Conservation (phyloP, 164 flowering plant genomes). For the Chloranthus sessilifolius region DNA sequence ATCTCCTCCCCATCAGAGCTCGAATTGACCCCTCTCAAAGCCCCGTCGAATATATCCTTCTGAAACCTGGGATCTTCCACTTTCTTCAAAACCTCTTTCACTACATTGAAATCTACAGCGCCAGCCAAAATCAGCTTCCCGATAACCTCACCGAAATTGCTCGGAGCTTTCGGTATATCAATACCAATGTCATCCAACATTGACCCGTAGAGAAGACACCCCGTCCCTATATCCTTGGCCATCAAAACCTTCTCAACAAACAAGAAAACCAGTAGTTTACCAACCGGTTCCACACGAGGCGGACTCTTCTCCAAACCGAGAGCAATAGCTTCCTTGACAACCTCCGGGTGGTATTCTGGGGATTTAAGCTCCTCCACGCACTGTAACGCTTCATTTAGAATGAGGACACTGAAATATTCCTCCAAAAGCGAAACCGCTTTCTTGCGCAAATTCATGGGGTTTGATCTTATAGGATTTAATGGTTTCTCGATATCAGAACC, state of each 20-base stretch:
- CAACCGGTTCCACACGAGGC: conserved; percentile 56
- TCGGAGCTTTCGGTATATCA: conserved; percentile 87
- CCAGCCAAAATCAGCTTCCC: conserved; percentile 54
- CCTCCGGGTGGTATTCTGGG: conserved; percentile 60
- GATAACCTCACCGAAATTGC: conserved; percentile 65
- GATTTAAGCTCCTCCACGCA: conserved; percentile 82
- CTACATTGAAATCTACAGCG: conserved; percentile 50
- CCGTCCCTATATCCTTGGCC: conserved; percentile 48
- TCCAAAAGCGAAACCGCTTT: conserved; percentile 72
- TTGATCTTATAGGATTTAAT: conserved; percentile 25
- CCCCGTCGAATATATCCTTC: conserved; percentile 47
- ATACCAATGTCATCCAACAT: conserved; percentile 72
- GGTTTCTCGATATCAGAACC: conserved; percentile 43
- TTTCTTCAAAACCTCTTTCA: conserved; percentile 52
- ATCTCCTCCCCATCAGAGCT: conserved; percentile 41
- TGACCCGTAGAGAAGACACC: conserved; percentile 60
- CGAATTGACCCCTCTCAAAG: conserved; percentile 25
- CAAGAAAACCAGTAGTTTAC: conserved; percentile 54
- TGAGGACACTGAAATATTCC: conserved; percentile 68
- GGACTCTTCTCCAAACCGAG: conserved; percentile 70
- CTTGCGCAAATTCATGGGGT: conserved; percentile 39
- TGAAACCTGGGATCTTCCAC: conserved; percentile 48
- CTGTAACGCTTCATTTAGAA: conserved; percentile 68
- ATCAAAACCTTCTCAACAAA: conserved; percentile 46
- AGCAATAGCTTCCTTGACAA: conserved; percentile 74